These are phyloP conservation scores for Fusarium xyrophilum DNA, from an alignment of 2,329 filamentous ascomycete species.

Conservation along the genomic window DNA sequence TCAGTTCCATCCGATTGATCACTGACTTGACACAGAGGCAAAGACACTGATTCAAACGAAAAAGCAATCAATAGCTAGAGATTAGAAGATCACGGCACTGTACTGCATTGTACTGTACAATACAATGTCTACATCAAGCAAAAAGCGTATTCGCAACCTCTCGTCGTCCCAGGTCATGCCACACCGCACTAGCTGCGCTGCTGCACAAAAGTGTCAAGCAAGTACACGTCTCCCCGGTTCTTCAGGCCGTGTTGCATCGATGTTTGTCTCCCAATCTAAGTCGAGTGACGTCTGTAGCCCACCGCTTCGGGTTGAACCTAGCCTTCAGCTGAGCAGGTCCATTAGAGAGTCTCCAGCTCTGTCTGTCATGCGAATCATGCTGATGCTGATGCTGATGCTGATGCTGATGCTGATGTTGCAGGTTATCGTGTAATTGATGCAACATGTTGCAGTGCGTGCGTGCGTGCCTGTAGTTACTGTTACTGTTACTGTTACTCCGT, in stretches of 20 bases:
- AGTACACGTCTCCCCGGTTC: conserved; percentile 30
- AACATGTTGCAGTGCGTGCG: not conserved
- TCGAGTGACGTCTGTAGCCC: conserved; percentile 32
- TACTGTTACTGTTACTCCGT: not conserved
- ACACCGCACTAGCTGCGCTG: conserved; percentile 37
- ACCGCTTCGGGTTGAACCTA: conserved; percentile 27
- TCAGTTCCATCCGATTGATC: not conserved
- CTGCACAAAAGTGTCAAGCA: conserved; percentile 34
- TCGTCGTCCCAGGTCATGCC: conserved; percentile 39
- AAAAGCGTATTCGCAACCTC: conserved; percentile 20
- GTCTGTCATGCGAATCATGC: conserved; percentile 5
- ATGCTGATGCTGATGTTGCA: conserved; percentile 11
- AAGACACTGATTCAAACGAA: conserved; percentile 23
- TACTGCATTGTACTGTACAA: not conserved
- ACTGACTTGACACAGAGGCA: conserved; percentile 7
- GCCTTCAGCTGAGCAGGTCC: conserved; percentile 13
- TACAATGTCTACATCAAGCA: conserved; percentile 1
- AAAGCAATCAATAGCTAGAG: conserved; percentile 26
- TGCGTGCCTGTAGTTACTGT: not conserved
- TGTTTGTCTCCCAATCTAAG: conserved; percentile 7
- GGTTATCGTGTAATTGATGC: conserved; percentile 3
- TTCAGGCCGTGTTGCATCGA: conserved; percentile 31
- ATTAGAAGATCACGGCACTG: not conserved
- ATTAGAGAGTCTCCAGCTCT: conserved; percentile 6
- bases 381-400: conserved; percentile 8